Conservation (phyloP, 495 filamentous ascomycete genomes). For the Rostrohypoxylon terebratum region DNA sequence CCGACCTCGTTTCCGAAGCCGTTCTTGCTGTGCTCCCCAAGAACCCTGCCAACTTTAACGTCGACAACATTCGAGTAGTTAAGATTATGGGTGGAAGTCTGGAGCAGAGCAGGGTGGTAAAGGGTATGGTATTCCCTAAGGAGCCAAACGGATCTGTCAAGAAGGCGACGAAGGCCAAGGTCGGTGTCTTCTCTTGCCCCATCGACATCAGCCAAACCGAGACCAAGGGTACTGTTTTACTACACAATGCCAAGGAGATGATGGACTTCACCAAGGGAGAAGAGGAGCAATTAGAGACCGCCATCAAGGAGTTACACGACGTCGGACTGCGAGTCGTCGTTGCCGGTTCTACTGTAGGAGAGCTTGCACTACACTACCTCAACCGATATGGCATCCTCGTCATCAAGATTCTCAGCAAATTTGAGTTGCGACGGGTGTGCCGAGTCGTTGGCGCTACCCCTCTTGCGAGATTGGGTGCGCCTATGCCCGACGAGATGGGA, state of each 20-base stretch:
- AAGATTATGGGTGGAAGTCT: slow-evolving; percentile 99
- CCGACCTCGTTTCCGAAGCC: slow-evolving; percentile 88
- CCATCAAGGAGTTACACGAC: slow-evolving; percentile 95
- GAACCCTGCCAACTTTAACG: slow-evolving; percentile 98
- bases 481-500: slow-evolving; percentile 99
- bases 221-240: slow-evolving; percentile 98
- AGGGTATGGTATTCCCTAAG: slow-evolving; percentile 97
- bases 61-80: slow-evolving; percentile 98
- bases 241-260: slow-evolving; percentile 99
- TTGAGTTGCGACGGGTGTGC: slow-evolving; percentile 92
- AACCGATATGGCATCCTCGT: slow-evolving; percentile 96
- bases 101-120: slow-evolving; percentile 92
- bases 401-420: slow-evolving; percentile 98
- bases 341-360: slow-evolving; percentile 90
- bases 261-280: slow-evolving; percentile 97
- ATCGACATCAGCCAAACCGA: slow-evolving; percentile 97
- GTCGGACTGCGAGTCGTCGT: slow-evolving; percentile 92
- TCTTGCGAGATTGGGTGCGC: slow-evolving; percentile 92
- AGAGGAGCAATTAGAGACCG: slow-evolving; percentile 87
- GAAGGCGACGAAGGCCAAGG: slow-evolving; percentile 91
- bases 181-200: slow-evolving; percentile 95
- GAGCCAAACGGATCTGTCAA: slow-evolving; percentile 92
- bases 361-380: slow-evolving; percentile 96
- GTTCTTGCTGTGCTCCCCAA: slow-evolving; percentile 95
- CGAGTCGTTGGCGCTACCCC: slow-evolving; percentile 96